phyloP scores from a whole-genome alignment of 441 rosid genomes.

The Bocquillonia castaneifolia region DNA sequence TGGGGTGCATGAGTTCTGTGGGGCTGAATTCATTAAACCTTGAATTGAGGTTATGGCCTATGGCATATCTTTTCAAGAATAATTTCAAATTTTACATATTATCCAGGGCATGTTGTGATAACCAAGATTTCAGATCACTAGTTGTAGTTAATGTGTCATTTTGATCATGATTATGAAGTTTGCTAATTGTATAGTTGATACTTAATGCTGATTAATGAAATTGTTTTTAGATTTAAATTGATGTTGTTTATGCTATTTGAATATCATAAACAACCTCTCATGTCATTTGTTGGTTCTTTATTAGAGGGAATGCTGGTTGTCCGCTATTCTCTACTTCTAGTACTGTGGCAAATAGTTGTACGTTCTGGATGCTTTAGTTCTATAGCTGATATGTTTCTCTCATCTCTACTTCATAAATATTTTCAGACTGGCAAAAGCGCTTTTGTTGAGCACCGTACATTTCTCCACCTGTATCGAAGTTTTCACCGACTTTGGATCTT shows the following conservation, averaged over 20 bases:
- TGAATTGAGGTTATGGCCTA: background rate
- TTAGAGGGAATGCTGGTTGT: background rate
- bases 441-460: conserved; percentile 98
- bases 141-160: background rate
- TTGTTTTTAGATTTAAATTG: background rate
- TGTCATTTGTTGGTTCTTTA: background rate
- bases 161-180: background rate
- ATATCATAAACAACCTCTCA: background rate
- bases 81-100: background rate
- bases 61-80: background rate
- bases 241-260: background rate
- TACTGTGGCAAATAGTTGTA: background rate
- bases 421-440: conserved; percentile 94
- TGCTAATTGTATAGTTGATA: background rate
- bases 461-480: conserved; percentile 94
- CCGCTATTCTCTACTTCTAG: background rate
- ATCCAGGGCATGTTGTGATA: background rate
- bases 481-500: conserved; percentile 98
- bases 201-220: background rate
- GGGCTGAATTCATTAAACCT: background rate
- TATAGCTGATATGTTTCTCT: background rate
- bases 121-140: background rate
- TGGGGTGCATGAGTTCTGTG: background rate
- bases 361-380: background rate
- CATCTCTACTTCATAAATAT: conserved; percentile 13